These are phyloP conservation scores for Polyplosphaeria fusca DNA, from an alignment of 495 filamentous ascomycete species.

Conservation along the genomic window DNA sequence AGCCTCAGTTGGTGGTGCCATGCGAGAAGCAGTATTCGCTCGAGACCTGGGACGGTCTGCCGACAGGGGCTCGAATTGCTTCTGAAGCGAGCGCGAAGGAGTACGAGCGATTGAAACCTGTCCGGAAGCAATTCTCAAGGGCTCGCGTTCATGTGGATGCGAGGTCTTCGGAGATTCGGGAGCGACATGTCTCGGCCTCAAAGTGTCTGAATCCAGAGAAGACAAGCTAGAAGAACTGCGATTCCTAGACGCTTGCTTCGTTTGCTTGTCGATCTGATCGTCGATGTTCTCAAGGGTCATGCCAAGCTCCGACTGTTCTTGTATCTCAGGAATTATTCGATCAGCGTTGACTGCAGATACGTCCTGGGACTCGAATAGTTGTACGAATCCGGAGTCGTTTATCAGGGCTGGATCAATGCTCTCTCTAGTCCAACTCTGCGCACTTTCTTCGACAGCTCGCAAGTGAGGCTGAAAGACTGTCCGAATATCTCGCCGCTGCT, in stretches of 20 bases:
- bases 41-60: neutral
- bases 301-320: neutral
- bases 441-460: neutral
- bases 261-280: neutral
- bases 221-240: neutral
- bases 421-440: neutral
- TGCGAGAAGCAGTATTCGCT: neutral
- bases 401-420: neutral
- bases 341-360: neutral
- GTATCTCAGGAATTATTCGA: neutral
- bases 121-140: neutral
- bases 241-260: neutral
- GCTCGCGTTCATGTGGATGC: neutral
- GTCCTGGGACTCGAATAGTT: neutral
- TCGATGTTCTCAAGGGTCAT: neutral
- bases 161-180: neutral
- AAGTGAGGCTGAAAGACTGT: neutral
- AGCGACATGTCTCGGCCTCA: neutral
- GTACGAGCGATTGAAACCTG: neutral
- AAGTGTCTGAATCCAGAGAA: neutral
- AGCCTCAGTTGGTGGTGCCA: conserved; percentile 1
- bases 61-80: neutral
- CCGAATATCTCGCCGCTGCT: neutral
- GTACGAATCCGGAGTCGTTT: neutral
- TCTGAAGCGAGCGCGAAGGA: too few species aligned